Evolutionary conservation across 1,284 basidiomycete species (phyloP).

Genomic region (Inonotus hispidus): DNA sequence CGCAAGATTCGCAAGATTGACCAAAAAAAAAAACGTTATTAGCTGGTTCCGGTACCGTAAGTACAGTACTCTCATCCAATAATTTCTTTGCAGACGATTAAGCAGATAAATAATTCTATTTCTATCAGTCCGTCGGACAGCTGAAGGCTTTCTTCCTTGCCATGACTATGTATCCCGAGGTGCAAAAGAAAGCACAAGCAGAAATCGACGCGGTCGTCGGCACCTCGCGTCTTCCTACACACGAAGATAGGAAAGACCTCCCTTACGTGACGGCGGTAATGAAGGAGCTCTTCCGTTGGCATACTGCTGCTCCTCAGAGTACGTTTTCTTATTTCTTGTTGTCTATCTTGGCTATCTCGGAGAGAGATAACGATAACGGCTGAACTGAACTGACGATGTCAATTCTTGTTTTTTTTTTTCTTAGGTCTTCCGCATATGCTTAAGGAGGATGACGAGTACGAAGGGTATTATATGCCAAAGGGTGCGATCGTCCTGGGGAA

Average conservation of each 20-base stretch:
- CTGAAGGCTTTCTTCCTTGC: constrained; percentile 49
- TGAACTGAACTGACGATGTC: background rate
- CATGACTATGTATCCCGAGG: constrained; percentile 47
- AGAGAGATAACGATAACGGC: too few relatives aligned
- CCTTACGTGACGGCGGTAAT: constrained; percentile 57
- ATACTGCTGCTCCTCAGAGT: constrained; percentile 28
- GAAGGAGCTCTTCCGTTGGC: constrained; percentile 63
- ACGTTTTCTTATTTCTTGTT: background rate
- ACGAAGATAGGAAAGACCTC: constrained; percentile 52
- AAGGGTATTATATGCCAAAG: constrained; percentile 8
- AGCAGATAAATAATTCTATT: background rate
- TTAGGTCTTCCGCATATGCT: constrained; percentile 10
- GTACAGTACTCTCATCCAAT: background rate
- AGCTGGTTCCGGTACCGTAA: constrained; percentile 15
- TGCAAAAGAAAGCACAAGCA: constrained; percentile 47
- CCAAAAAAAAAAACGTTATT: background rate
- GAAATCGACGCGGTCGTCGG: constrained; percentile 63
- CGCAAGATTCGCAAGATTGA: background rate
- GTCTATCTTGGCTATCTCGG: background rate
- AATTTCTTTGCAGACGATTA: background rate
- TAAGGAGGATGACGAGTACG: constrained; percentile 10
- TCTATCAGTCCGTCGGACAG: constrained; percentile 41
- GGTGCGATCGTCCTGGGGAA: constrained; percentile 15
- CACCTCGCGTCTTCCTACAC: constrained; percentile 52
- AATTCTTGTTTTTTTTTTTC: background rate